Evolutionary conservation across 768 basidiomycete genomes (phyloP), one percentile per base, ranked within the genome.

Genomic region (Albatrellus ellisii): DNA sequence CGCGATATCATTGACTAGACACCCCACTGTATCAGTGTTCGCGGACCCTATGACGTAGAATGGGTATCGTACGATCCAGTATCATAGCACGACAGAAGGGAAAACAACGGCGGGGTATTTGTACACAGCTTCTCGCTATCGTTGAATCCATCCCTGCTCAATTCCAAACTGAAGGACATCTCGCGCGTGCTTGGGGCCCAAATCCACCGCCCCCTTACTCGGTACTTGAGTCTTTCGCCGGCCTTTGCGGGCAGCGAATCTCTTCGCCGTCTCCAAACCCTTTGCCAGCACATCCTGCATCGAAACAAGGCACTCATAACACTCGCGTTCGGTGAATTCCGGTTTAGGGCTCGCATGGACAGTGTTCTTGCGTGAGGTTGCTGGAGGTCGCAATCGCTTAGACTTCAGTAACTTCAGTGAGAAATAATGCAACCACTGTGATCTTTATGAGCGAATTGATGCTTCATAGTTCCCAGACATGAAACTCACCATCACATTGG

Each of bases 351-450:
- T 49, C 26, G n/a, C n/a, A n/a, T 40, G 12, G 54, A 51, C 22
- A 46, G 43, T 20, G 49, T 45, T 14, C 51, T 54, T 65, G 40
- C 64, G 57, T 12, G 46, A 54, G 15, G 60, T 46, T 1, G 83
- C 77, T 27, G 66, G 61, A 15, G 35, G 35, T 48, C 73, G 77
- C 22, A 92, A 62, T 31, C 72, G 70, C 57, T 90, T 90, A 26
- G 66, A 66, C 20, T 73, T 62, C 2, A 92, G 62, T 20, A 92
- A 68, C 60, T 90, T 89, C 39, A 61, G 58, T n/a, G 64, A 57
- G 41, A 95, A 66, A 59, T 92, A 91, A 53, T 91, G 86, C 15
- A 94, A 62, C 91, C 91, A 95, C 91, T 92, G 52, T n/a, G 31
- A 18, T 35, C 10, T 32, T 28, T 27, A n/a, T 33, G 8, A 14